A percentile compares a stretch with the other conserved stretches of the same genome.
Evolutionary conservation across 306 rosid genomes (phyloP).

Genomic region (Quercus alba): DNA sequence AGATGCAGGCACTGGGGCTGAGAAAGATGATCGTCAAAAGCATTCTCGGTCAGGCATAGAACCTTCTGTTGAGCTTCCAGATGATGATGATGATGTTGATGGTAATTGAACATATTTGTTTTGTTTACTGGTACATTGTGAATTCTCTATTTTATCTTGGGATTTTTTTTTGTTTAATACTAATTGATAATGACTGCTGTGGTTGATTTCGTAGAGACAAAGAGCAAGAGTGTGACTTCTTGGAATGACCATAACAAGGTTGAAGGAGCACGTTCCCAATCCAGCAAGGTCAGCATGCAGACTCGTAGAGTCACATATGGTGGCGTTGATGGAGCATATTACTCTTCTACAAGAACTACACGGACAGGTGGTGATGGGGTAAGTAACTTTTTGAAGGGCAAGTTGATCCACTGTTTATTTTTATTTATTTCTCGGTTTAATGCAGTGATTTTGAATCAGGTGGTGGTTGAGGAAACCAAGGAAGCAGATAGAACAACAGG

Average conservation of each 20-base stretch:
- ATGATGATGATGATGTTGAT: constrained; percentile 49
- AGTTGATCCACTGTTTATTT: neutral
- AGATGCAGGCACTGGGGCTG: constrained; percentile 22
- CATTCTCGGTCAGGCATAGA: constrained; percentile 38
- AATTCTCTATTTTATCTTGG: neutral
- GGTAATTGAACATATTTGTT: constrained; percentile 35
- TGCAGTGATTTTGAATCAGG: constrained; percentile 36
- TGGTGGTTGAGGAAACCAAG: constrained; percentile 65
- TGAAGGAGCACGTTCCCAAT: constrained; percentile 24
- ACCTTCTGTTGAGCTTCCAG: constrained; percentile 81
- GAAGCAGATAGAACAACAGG: constrained; percentile 80
- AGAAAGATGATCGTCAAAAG: constrained; percentile 15
- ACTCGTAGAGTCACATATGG: constrained; percentile 76
- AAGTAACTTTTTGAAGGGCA: constrained; percentile 17
- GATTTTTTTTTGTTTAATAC: neutral
- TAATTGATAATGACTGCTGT: neutral
- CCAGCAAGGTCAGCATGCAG: constrained; percentile 32
- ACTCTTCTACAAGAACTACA: constrained; percentile 62
- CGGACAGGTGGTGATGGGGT: constrained; percentile 67
- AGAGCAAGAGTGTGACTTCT: constrained; percentile 23
- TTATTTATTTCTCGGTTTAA: neutral
- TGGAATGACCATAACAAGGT: constrained; percentile 27
- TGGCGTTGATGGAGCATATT: constrained; percentile 85
- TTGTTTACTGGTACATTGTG: neutral
- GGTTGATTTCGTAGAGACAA: constrained; percentile 27